A percentile compares a stretch with the other conserved stretches of the same genome.
Conservation (phyloP, 2,329 filamentous ascomycete species). For the Diaporthe capsici region DNA sequence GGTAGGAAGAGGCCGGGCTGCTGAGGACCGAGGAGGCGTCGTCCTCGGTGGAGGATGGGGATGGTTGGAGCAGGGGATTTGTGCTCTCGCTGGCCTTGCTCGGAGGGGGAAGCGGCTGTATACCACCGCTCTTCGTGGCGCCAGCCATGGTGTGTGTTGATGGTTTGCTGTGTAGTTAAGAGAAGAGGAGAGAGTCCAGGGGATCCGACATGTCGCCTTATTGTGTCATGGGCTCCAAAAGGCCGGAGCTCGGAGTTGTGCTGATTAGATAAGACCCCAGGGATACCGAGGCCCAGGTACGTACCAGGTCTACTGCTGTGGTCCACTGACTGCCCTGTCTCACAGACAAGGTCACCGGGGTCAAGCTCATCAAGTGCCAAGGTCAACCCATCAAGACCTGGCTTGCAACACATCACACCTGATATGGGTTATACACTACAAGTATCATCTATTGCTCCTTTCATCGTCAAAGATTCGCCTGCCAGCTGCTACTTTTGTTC, state of each 20-base stretch:
- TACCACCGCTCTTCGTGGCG: slow-evolving; percentile 17
- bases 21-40: slow-evolving; percentile 37
- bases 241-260: slow-evolving; percentile 23
- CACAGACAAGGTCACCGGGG: neutral
- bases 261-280: slow-evolving; percentile 36
- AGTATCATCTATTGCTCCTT: neutral
- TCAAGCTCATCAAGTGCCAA: neutral
- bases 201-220: slow-evolving; percentile 24
- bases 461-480: neutral
- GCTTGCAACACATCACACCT: neutral
- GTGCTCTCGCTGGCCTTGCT: slow-evolving; percentile 17
- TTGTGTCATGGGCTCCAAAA: slow-evolving; percentile 23
- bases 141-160: slow-evolving; percentile 29
- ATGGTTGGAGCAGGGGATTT: slow-evolving; percentile 30
- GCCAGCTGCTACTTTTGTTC: neutral
- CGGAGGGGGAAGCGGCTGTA: slow-evolving; percentile 10
- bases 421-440: neutral
- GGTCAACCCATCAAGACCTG: neutral
- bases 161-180: neutral
- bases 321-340: slow-evolving; percentile 9
- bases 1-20: slow-evolving; percentile 40
- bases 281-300: slow-evolving; percentile 22
- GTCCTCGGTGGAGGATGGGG: slow-evolving; percentile 32
- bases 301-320: neutral
- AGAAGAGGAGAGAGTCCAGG: neutral